phyloP scores from a whole-genome alignment of 805 yeast genomes.

The Monosporozyma yasuniensis region DNA sequence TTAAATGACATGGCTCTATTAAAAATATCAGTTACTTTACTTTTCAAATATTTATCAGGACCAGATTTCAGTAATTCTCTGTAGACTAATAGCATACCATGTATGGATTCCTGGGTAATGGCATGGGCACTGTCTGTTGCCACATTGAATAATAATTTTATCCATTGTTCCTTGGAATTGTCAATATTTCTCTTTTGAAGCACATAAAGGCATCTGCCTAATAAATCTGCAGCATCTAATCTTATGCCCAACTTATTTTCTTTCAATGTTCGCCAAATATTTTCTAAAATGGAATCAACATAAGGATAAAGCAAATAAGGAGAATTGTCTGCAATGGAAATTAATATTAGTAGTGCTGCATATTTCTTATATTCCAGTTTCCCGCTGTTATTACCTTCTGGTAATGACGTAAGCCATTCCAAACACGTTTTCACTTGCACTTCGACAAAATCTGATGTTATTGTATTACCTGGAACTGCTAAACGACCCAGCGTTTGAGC shows the following conservation, averaged over 20 bases:
- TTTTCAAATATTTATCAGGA: conserved; percentile 63
- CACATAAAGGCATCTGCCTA: conserved; percentile 69
- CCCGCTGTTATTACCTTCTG: conserved; percentile 39
- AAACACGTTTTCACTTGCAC: conserved; percentile 81
- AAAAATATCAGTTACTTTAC: conserved; percentile 67
- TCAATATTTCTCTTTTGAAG: conserved; percentile 69
- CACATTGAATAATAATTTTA: conserved; percentile 49
- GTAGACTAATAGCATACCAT: conserved; percentile 76
- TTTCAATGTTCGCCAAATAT: conserved; percentile 79
- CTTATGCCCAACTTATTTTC: conserved; percentile 71
- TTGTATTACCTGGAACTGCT: conserved; percentile 81
- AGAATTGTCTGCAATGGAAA: conserved; percentile 76
- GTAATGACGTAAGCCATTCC: conserved; percentile 74
- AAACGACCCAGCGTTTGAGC: conserved; percentile 80
- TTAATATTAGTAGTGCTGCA: conserved; percentile 78
- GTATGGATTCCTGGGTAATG: conserved; percentile 53
- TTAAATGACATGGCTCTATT: conserved; percentile 65
- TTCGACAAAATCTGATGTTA: conserved; percentile 89
- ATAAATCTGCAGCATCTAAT: conserved; percentile 73
- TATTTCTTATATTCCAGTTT: conserved; percentile 80
- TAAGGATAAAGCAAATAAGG: conserved; percentile 76
- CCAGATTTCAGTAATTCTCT: conserved; percentile 59
- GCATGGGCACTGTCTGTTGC: conserved; percentile 15
- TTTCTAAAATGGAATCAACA: conserved; percentile 67
- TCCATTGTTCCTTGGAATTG: conserved; percentile 60